phyloP scores from a whole-genome alignment of 352 stramenopile genomes.

The Pilasporangium apinafurcum region DNA sequence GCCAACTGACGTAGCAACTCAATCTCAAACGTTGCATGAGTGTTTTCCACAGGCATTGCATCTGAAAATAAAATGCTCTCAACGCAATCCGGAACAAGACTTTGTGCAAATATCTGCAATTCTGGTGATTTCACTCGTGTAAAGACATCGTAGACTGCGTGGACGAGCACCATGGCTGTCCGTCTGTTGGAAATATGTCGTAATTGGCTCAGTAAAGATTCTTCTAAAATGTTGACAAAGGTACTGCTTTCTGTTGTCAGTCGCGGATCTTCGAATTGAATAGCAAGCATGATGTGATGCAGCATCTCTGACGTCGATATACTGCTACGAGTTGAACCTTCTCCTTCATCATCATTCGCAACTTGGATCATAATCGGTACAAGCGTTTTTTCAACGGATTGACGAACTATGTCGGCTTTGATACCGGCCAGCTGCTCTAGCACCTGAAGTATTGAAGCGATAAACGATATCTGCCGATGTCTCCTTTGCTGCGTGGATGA shows the following conservation, averaged over 20 bases:
- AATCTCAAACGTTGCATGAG: background rate
- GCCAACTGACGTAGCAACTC: constrained; percentile 12
- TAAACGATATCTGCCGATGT: too few species aligned
- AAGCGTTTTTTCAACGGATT: constrained; percentile 11
- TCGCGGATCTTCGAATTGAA: too few species aligned
- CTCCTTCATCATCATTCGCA: background rate
- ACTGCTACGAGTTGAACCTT: background rate
- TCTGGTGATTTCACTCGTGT: constrained; percentile 9
- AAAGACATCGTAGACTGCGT: constrained; percentile 6
- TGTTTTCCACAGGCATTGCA: background rate
- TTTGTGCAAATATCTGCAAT: constrained; percentile 1
- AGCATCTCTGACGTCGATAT: constrained; percentile 7
- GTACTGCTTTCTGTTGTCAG: background rate
- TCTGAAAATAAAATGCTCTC: constrained; percentile 1
- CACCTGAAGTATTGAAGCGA: constrained; percentile 23
- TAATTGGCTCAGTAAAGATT: constrained; percentile 3
- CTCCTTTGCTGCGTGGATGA: too few species aligned
- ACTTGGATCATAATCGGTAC: constrained; percentile 25
- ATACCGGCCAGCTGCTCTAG: constrained; percentile 20
- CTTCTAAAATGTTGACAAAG: background rate
- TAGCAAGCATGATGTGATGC: constrained; percentile 6
- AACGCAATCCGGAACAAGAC: constrained; percentile 5
- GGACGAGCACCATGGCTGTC: constrained; percentile 3
- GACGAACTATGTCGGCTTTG: constrained; percentile 11
- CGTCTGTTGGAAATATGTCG: background rate